These are phyloP conservation scores for Pichia nanzhaoensis DNA, from an alignment of 805 yeast species.

Conservation along the genomic window DNA sequence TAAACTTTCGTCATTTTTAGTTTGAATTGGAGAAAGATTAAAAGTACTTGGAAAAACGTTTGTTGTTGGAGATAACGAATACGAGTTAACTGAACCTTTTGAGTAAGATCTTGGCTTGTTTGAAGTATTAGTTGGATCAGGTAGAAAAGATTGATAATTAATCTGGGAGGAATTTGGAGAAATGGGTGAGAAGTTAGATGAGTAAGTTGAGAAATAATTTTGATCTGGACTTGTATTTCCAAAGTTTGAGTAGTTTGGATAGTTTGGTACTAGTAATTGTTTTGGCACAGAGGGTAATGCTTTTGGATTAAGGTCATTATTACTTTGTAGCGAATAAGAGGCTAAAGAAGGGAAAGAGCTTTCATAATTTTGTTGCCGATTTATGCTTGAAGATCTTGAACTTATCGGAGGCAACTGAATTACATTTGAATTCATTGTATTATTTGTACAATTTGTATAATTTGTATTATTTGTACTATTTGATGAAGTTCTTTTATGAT, in stretches of 20 bases:
- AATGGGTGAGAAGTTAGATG: no score
- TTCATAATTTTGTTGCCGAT: background rate
- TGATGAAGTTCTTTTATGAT: constrained; percentile 1
- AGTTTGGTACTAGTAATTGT: background rate
- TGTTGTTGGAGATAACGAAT: no score
- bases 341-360: background rate
- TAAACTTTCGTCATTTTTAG: no score
- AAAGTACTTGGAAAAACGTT: no score
- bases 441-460: no score
- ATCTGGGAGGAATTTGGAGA: background rate
- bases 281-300: background rate
- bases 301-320: background rate
- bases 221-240: no score
- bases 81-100: background rate
- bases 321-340: background rate
- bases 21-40: no score
- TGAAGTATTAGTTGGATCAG: background rate
- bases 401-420: constrained; percentile 7
- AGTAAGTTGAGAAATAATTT: no score
- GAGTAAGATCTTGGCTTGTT: background rate
- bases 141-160: background rate
- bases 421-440: background rate
- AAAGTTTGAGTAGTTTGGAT: background rate
- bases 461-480: no score
- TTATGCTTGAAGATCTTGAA: background rate